Evolutionary conservation across 2,329 filamentous ascomycete genomes (phyloP), one percentile per base, ranked within the genome.

Genomic region (Metarhizium brunneum): DNA sequence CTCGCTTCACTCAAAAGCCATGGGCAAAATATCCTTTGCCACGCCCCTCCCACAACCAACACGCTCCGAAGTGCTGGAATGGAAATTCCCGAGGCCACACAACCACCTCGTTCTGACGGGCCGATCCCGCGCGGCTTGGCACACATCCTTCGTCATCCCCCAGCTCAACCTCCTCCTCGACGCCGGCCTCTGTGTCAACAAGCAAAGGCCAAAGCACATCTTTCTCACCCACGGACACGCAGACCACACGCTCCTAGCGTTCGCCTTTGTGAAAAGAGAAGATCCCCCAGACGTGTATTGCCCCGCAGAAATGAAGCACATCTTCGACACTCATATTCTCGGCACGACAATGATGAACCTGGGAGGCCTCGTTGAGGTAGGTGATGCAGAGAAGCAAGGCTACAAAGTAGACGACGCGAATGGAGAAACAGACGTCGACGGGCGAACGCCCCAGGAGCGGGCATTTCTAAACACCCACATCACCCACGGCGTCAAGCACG

Each of bases 211-310:
- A 0, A 77, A 76, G 51, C 76, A 78, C 62, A 68, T 79, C 58
- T 78, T 79, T 59, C 63, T 78, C 50, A 78, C 76, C 0, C 76
- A 79, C 57, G 76, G 76, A 50, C 76, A 79, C 59, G 72, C 63
- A 57, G 76, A 79, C 58, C 76, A 79, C 61, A 70, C 71, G 2
- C 66, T 77, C 5, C 65, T 76, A 1, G 60, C 72, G 1, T 71
- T 74, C 0, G 72, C 71, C 4, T 79, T 76, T 54, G 68, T 72
- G 54, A 73, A 71, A 54, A 66, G 72, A 20, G 71, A 72, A 20
- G 71, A 75, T 50, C 73, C 74, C 6, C 75, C 76, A 0, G 75
- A 78, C 49, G 64, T 79, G 52, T 75, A 68, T 59, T 76, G 74
- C 53, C 76, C 75, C 0, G 63, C 53, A 1, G 71, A 73, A 60